A percentile compares a stretch with the other conserved stretches of the same genome.
phyloP scores from a whole-genome alignment of 2,329 filamentous ascomycete species.

The Verticillium longisporum region DNA sequence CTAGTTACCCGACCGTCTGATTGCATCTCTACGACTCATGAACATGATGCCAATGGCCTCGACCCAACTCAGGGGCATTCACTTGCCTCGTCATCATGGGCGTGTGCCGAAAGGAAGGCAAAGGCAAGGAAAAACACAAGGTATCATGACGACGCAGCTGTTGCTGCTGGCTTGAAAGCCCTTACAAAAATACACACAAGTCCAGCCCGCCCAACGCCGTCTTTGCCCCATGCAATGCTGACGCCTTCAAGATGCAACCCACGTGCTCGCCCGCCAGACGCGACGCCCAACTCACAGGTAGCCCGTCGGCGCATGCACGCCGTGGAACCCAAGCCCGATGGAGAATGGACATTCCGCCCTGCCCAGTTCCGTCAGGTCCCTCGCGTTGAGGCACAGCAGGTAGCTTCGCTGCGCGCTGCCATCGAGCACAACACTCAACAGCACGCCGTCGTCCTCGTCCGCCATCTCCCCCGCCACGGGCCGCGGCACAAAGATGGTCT shows the following conservation, averaged over 20 bases:
- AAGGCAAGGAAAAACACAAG: too few species aligned
- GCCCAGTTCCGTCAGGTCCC: constrained; percentile 55
- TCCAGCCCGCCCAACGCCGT: neutral
- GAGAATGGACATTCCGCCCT: constrained; percentile 55
- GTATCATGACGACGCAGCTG: neutral
- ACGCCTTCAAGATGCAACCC: neutral
- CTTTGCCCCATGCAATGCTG: neutral
- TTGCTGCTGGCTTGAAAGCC: neutral
- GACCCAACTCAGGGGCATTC: neutral
- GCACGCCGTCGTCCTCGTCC: constrained; percentile 56
- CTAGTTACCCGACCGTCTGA: neutral
- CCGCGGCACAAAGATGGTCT: constrained; percentile 57
- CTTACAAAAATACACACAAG: neutral
- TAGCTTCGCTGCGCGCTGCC: constrained; percentile 54
- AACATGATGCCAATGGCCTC: neutral
- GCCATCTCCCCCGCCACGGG: constrained; percentile 26
- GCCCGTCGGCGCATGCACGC: constrained; percentile 31
- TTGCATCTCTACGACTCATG: neutral
- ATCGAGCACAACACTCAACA: constrained; percentile 59
- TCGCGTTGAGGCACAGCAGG: constrained; percentile 58
- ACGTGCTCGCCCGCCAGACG: too few species aligned
- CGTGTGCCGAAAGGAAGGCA: too few species aligned
- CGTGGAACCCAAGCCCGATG: constrained; percentile 61
- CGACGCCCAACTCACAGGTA: neutral
- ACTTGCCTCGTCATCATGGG: too few species aligned